phyloP scores from a whole-genome alignment of 2,329 filamentous ascomycete species.

The Ceratocystis diversiconidia region DNA sequence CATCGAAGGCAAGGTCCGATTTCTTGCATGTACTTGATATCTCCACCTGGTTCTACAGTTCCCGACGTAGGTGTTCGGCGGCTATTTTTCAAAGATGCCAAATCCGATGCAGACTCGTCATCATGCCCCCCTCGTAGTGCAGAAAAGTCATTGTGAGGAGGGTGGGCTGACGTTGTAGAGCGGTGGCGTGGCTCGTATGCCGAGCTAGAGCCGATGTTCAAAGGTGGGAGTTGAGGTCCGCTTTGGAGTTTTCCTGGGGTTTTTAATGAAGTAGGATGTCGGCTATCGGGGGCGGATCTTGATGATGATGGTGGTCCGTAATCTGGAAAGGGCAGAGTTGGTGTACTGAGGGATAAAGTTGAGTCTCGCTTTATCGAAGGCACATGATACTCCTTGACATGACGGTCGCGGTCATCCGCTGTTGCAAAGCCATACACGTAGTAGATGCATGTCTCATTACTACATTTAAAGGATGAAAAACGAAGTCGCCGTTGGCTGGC shows the following conservation, averaged over 20 bases:
- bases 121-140: background rate
- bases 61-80: background rate
- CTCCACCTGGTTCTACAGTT: background rate
- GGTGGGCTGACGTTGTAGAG: background rate
- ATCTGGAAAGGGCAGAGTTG: constrained; percentile 25
- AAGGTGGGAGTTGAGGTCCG: constrained; percentile 5
- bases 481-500: constrained; percentile 18
- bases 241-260: background rate
- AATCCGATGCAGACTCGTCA: constrained; percentile 17
- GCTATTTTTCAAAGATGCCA: background rate
- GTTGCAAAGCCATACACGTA: constrained; percentile 45
- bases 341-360: constrained; percentile 28
- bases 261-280: background rate
- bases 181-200: background rate
- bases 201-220: background rate
- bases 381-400: constrained; percentile 33
- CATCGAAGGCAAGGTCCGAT: constrained; percentile 15
- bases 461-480: constrained; percentile 37
- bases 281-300: background rate
- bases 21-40: constrained; percentile 3
- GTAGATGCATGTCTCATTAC: constrained; percentile 39
- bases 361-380: constrained; percentile 30
- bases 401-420: constrained; percentile 37
- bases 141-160: background rate
- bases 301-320: background rate